A percentile compares a stretch with the other conserved stretches of the same genome.
phyloP scores from a whole-genome alignment of 2,329 filamentous ascomycete genomes.

The Blastomyces parvus region DNA sequence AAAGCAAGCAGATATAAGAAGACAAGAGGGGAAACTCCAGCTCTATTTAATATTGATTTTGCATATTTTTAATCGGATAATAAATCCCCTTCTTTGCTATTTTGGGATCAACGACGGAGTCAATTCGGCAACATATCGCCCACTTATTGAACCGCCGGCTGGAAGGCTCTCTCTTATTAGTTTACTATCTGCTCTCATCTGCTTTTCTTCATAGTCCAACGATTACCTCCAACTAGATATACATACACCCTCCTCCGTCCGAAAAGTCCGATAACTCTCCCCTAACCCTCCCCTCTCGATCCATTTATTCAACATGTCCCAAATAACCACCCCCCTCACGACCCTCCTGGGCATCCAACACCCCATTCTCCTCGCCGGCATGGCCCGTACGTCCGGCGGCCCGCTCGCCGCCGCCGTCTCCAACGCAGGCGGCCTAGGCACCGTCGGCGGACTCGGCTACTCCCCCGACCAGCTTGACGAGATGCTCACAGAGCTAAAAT shows the following conservation, averaged over 20 bases:
- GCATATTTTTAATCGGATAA: not conserved
- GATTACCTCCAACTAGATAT: not conserved
- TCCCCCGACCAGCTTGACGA: slow-evolving; percentile 63
- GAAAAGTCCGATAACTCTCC: not conserved
- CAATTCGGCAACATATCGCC: not conserved
- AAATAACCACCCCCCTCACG: slow-evolving; percentile 66
- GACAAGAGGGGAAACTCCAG: not conserved
- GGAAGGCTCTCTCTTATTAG: no score
- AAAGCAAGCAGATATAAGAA: not conserved
- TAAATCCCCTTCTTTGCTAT: not conserved
- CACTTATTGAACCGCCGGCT: no score
- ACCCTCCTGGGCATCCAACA: slow-evolving; percentile 72
- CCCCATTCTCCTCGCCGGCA: slow-evolving; percentile 84
- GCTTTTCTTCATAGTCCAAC: not conserved
- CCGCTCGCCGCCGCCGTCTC: slow-evolving; percentile 75
- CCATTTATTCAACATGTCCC: slow-evolving; percentile 16
- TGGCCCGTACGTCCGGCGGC: slow-evolving; percentile 76
- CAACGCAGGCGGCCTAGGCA: slow-evolving; percentile 72
- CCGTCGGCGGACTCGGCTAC: slow-evolving; percentile 55
- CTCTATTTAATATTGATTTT: not conserved
- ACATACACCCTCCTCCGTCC: not conserved
- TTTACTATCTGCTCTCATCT: not conserved
- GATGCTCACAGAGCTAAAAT: slow-evolving; percentile 81
- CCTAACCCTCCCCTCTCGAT: not conserved
- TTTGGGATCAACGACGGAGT: not conserved